A percentile compares a stretch with the other conserved stretches of the same genome.
phyloP scores from a whole-genome alignment of 306 rosid species.

The Vicia villosa region DNA sequence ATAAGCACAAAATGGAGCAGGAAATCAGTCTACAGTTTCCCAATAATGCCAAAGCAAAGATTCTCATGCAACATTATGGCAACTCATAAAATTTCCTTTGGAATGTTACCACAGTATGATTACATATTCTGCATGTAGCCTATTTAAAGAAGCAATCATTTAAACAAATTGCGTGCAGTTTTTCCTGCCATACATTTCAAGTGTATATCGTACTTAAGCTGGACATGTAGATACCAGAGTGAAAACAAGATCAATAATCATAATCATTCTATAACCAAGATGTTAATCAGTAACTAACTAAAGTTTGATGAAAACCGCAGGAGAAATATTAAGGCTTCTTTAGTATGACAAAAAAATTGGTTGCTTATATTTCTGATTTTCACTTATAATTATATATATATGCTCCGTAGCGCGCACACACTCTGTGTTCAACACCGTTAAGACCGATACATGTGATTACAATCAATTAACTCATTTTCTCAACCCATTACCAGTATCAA shows the following conservation, averaged over 20 bases:
- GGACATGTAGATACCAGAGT: background rate
- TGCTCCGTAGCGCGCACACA: background rate
- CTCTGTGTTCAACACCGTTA: background rate
- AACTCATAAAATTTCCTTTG: background rate
- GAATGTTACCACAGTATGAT: background rate
- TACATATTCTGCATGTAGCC: constrained; percentile 3
- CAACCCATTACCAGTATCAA: background rate
- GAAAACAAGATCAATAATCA: constrained; percentile 1
- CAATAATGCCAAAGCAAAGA: constrained; percentile 15
- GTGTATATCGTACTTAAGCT: background rate
- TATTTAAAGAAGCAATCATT: background rate
- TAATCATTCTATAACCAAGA: constrained; percentile 10
- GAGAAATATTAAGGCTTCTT: background rate
- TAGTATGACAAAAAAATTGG: background rate
- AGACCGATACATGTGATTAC: background rate
- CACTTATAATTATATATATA: background rate
- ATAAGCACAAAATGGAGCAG: constrained; percentile 2
- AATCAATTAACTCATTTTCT: background rate
- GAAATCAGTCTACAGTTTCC: constrained; percentile 8
- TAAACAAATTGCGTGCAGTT: background rate
- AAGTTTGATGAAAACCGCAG: background rate
- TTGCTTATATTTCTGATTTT: background rate
- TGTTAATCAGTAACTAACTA: background rate
- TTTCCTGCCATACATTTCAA: background rate
- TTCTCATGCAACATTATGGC: constrained; percentile 6